phyloP scores from a whole-genome alignment of 208 protist species.

The Trypanosoma grayi region DNA sequence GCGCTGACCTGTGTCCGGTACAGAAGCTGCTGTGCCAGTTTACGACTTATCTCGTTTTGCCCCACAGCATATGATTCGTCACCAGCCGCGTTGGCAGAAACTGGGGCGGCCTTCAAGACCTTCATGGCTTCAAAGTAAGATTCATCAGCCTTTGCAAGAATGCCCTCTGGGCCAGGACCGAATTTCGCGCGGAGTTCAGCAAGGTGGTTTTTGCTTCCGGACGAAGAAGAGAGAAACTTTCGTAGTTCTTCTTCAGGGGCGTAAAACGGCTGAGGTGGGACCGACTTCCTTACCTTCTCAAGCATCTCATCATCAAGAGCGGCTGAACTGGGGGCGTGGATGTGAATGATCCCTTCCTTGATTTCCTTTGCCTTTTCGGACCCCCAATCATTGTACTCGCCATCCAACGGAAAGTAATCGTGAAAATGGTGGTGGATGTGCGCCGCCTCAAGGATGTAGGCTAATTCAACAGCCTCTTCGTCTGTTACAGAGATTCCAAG shows the following conservation, averaged over 20 bases:
- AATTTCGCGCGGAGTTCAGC: slow-evolving; percentile 53
- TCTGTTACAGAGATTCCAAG: slow-evolving; percentile 56
- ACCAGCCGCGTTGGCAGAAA: slow-evolving; percentile 62
- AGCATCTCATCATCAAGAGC: slow-evolving; percentile 39
- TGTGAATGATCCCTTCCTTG: slow-evolving; percentile 43
- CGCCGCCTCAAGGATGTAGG: slow-evolving; percentile 54
- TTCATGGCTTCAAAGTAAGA: slow-evolving; percentile 52
- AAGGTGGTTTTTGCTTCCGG: slow-evolving; percentile 54
- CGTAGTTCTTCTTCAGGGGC: slow-evolving; percentile 62
- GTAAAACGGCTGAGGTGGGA: slow-evolving; percentile 60
- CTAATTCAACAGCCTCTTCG: slow-evolving; percentile 71
- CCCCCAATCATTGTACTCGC: slow-evolving; percentile 63
- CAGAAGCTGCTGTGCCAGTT: slow-evolving; percentile 62
- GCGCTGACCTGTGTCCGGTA: slow-evolving; percentile 77
- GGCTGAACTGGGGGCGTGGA: slow-evolving; percentile 33
- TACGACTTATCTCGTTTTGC: slow-evolving; percentile 45
- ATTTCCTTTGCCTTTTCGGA: slow-evolving; percentile 38
- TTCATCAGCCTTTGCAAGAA: slow-evolving; percentile 62
- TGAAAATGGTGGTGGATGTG: slow-evolving; percentile 78
- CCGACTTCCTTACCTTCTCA: slow-evolving; percentile 46
- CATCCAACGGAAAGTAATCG: slow-evolving; percentile 66
- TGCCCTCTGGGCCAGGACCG: slow-evolving; percentile 48
- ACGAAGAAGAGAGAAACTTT: slow-evolving; percentile 58
- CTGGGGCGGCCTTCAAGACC: slow-evolving; percentile 28
- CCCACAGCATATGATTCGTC: slow-evolving; percentile 38